phyloP scores from a whole-genome alignment of 805 yeast species.

The Sungouiella thailandica region DNA sequence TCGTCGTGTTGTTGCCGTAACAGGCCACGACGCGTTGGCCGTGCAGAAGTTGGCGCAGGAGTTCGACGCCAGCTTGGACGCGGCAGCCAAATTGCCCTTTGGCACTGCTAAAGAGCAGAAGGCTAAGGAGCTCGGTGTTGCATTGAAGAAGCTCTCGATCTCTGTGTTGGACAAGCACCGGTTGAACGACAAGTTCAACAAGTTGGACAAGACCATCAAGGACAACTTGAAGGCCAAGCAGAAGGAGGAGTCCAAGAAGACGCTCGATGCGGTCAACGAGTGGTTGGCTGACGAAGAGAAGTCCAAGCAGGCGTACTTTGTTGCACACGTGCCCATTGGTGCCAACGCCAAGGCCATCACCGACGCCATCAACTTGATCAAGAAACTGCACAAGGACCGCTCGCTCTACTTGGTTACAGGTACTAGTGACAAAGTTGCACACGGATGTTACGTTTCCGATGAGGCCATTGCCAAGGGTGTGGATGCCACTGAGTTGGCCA shows the following conservation, averaged over 20 bases:
- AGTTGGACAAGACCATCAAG: conserved; percentile 79
- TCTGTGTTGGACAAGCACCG: conserved; percentile 76
- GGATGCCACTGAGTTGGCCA: conserved; percentile 71
- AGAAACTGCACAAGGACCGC: conserved; percentile 68
- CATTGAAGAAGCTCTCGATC: conserved; percentile 74
- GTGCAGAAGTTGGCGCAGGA: conserved; percentile 82
- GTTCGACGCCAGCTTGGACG: conserved; percentile 56
- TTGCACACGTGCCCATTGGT: conserved; percentile 61
- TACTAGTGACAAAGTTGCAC: conserved; percentile 74
- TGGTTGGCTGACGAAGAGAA: conserved; percentile 53
- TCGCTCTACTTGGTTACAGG: conserved; percentile 80
- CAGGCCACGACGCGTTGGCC: conserved; percentile 85
- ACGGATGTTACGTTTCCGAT: conserved; percentile 85
- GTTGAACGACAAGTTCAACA: conserved; percentile 67
- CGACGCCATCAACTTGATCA: conserved; percentile 82
- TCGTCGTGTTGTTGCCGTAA: conserved; percentile 95
- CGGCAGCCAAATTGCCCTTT: conserved; percentile 59
- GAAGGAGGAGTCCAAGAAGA: conserved; percentile 80
- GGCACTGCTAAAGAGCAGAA: conserved; percentile 76
- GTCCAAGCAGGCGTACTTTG: conserved; percentile 50
- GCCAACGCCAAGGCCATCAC: conserved; percentile 92
- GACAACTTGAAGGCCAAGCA: conserved; percentile 85
- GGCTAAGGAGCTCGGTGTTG: conserved; percentile 80
- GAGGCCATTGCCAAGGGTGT: conserved; percentile 65
- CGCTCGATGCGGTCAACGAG: conserved; percentile 68